Percentiles rank a stretch among this genome's conserved stretches.
These are phyloP conservation scores for Rhytidiadelphus loreus DNA, from an alignment of 225 moss, liverwort and hornwort species.

Conservation along the genomic window DNA sequence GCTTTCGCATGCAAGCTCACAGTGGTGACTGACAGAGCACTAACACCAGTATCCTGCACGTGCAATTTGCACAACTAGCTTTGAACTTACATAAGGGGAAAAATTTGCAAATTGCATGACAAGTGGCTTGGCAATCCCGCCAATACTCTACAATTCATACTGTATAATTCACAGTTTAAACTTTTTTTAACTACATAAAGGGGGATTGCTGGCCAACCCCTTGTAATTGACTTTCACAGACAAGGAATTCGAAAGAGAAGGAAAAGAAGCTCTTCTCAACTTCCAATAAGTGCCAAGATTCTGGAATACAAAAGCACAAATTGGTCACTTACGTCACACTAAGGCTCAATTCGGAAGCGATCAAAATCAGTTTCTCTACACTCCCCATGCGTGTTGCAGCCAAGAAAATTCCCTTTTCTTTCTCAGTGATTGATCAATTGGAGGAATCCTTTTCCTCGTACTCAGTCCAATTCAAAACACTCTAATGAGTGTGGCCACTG, in stretches of 20 bases:
- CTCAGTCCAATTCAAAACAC: conserved; percentile 32
- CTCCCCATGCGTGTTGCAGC: not conserved
- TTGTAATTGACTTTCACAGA: not conserved
- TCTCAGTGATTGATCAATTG: conserved; percentile 57
- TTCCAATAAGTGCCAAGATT: not conserved
- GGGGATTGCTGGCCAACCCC: not conserved
- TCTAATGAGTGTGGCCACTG: conserved; percentile 78
- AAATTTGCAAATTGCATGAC: not conserved
- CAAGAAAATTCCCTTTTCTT: not conserved
- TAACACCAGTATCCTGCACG: not conserved
- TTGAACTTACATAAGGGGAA: not conserved
- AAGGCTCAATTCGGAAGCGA: not conserved
- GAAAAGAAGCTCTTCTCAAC: not conserved
- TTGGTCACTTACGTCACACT: not conserved
- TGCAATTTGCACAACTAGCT: not conserved
- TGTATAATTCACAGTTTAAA: not conserved
- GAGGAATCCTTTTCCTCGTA: conserved; percentile 57
- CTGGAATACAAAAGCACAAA: not conserved
- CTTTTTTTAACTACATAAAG: not conserved
- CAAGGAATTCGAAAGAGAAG: not conserved
- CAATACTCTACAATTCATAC: not conserved
- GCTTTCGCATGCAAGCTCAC: not conserved
- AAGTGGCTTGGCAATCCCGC: not conserved
- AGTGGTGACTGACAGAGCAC: not conserved
- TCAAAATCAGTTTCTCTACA: not conserved